Percentiles rank a stretch among this genome's conserved stretches.
These are phyloP conservation scores for Penicillium hesseltinei DNA, from an alignment of 2,329 filamentous ascomycete genomes.

Conservation along the genomic window DNA sequence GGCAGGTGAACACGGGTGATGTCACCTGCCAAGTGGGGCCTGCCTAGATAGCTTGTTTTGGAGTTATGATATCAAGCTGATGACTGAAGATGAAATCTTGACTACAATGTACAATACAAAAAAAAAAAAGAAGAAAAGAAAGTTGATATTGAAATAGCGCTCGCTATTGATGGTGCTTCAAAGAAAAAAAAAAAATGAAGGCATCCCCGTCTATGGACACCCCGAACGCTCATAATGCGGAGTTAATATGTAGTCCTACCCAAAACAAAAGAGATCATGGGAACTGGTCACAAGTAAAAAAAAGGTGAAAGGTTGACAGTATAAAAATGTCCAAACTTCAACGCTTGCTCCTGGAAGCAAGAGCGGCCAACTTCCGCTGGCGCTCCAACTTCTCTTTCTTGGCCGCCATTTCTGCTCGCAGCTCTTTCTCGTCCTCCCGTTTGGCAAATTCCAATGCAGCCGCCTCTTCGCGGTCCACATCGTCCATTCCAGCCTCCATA, in stretches of 20 bases:
- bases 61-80: not conserved
- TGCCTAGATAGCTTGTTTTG: constrained; percentile 3
- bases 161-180: constrained; percentile 20
- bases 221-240: constrained; percentile 36
- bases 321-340: constrained; percentile 17
- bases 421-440: constrained; percentile 49
- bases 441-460: constrained; percentile 42
- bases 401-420: constrained; percentile 42
- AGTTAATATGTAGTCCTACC: constrained; percentile 13
- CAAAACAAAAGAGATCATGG: constrained; percentile 13
- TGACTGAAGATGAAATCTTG: not conserved
- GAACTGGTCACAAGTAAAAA: not conserved
- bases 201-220: constrained; percentile 26
- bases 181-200: constrained; percentile 11
- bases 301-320: not conserved
- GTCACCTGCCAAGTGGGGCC: constrained; percentile 36
- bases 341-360: constrained; percentile 37
- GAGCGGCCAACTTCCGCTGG: constrained; percentile 41
- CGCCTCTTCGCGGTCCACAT: constrained; percentile 48
- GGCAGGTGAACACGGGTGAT: constrained; percentile 26
- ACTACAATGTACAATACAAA: not conserved
- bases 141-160: constrained; percentile 23
- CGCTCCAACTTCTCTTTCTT: constrained; percentile 49
- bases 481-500: constrained; percentile 51
- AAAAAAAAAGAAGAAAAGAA: constrained; percentile 4